Evolutionary conservation across 1,284 basidiomycete species (phyloP).

Genomic region (Ustilago vetiveriae): DNA sequence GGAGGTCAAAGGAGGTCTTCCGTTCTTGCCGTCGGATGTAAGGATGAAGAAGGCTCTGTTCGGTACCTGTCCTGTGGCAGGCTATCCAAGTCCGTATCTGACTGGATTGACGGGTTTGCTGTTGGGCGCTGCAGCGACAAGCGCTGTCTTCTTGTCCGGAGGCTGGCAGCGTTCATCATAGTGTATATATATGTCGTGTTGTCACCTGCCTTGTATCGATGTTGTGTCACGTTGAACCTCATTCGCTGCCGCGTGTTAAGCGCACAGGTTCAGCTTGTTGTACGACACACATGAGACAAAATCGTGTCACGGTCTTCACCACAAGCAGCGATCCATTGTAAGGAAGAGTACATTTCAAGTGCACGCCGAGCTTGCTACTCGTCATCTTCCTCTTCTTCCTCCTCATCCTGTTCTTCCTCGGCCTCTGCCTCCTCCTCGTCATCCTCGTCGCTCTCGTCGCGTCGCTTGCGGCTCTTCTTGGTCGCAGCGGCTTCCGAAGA

Average conservation of each 20-base stretch:
- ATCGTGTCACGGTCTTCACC: not conserved
- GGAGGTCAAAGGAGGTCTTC: slow-evolving; percentile 41
- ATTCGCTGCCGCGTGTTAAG: no score
- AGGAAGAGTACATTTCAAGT: not conserved
- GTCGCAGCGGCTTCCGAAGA: slow-evolving; percentile 15
- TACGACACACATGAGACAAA: not conserved
- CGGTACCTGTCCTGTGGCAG: slow-evolving; percentile 56
- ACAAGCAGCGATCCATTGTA: no score
- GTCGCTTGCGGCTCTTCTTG: slow-evolving; percentile 18
- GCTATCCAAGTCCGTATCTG: slow-evolving; percentile 53
- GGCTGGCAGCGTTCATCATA: slow-evolving; percentile 22
- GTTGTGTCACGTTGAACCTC: slow-evolving; percentile 3
- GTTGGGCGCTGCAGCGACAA: slow-evolving; percentile 34
- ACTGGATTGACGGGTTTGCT: slow-evolving; percentile 42
- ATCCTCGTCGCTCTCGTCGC: slow-evolving; percentile 17
- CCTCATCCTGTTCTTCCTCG: slow-evolving; percentile 30
- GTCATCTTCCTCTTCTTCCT: slow-evolving; percentile 34
- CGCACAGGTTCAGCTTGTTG: not conserved
- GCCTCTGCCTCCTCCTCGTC: slow-evolving; percentile 21
- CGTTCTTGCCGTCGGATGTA: slow-evolving; percentile 25
- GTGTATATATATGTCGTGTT: not conserved
- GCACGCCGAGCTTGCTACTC: slow-evolving; percentile 10
- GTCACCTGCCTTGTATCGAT: not conserved
- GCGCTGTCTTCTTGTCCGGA: slow-evolving; percentile 30
- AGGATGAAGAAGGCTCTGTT: slow-evolving; percentile 49